These are phyloP conservation scores for Nepenthes alata DNA, from an alignment of 179 eudicot genomes.

Conservation along the genomic window DNA sequence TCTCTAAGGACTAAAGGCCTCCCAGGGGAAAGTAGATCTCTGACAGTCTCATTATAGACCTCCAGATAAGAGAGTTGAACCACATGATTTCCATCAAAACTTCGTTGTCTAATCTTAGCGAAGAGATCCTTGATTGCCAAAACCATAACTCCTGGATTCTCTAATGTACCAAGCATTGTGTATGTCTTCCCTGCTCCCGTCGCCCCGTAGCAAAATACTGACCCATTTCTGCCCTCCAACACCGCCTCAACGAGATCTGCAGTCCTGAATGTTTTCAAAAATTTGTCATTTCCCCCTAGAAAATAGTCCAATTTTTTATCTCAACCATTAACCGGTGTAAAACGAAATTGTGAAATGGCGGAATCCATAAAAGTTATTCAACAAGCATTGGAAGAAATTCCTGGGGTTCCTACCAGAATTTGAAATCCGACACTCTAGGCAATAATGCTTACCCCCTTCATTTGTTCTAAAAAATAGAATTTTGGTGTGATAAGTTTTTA, in stretches of 20 bases:
- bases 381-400: no score
- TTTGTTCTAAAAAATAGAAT: no score
- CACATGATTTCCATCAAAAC: conserved; percentile 65
- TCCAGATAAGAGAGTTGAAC: conserved; percentile 81
- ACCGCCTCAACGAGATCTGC: conserved; percentile 84
- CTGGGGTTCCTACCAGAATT: no score
- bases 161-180: conserved; percentile 77
- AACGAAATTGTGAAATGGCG: no score
- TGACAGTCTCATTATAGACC: conserved; percentile 86
- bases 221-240: conserved; percentile 73
- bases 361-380: no score
- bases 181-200: conserved; percentile 91
- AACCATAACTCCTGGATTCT: conserved; percentile 83
- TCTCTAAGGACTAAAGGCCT: conserved; percentile 76
- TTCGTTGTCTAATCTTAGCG: conserved; percentile 63
- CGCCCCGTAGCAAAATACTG: conserved; percentile 87
- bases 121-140: conserved; percentile 81
- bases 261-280: conserved; percentile 38
- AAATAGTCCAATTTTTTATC: no score
- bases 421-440: no score
- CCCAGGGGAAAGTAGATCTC: conserved; percentile 88
- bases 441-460: no score
- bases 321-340: no score
- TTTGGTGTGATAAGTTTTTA: no score
- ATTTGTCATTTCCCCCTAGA: background rate